Conservation (phyloP, 1,284 basidiomycete species). For the Ganoderma sp. region DNA sequence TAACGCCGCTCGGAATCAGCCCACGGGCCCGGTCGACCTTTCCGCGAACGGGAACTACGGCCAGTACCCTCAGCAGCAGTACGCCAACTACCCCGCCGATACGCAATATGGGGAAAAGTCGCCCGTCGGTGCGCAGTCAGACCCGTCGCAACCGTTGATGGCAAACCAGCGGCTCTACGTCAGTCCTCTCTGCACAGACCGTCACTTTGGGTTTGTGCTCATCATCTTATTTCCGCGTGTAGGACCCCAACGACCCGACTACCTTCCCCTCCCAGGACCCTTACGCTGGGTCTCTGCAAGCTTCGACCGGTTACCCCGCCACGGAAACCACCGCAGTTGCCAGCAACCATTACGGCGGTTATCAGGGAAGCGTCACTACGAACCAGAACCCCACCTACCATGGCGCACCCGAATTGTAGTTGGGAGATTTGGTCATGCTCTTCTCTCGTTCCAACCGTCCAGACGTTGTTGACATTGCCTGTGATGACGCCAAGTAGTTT, state of each 20-base stretch:
- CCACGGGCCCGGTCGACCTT: constrained; percentile 21
- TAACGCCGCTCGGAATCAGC: constrained; percentile 11
- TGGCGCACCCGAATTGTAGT: constrained; percentile 24
- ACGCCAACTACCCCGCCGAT: constrained; percentile 14
- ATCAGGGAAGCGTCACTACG: background rate
- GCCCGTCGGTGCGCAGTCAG: background rate
- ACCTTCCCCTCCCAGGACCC: constrained; percentile 24
- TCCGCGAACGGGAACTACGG: constrained; percentile 13
- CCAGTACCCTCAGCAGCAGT: constrained; percentile 10
- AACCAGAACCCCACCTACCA: constrained; percentile 17
- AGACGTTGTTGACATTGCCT: background rate
- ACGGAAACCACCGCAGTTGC: background rate
- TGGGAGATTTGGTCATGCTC: background rate
- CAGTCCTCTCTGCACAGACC: background rate
- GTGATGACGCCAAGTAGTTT: background rate
- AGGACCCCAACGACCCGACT: constrained; percentile 31
- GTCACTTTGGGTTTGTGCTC: background rate
- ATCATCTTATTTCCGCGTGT: background rate
- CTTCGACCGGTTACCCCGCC: constrained; percentile 10
- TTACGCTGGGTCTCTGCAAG: constrained; percentile 13
- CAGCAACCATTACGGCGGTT: background rate
- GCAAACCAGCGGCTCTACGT: constrained; percentile 22
- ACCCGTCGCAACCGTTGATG: constrained; percentile 9
- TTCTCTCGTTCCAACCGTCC: background rate
- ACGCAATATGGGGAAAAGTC: constrained; percentile 21